A percentile compares a stretch with the other conserved stretches of the same genome.
These are phyloP conservation scores for Clavispora carvajalis DNA, from an alignment of 805 yeast genomes.

Conservation along the genomic window DNA sequence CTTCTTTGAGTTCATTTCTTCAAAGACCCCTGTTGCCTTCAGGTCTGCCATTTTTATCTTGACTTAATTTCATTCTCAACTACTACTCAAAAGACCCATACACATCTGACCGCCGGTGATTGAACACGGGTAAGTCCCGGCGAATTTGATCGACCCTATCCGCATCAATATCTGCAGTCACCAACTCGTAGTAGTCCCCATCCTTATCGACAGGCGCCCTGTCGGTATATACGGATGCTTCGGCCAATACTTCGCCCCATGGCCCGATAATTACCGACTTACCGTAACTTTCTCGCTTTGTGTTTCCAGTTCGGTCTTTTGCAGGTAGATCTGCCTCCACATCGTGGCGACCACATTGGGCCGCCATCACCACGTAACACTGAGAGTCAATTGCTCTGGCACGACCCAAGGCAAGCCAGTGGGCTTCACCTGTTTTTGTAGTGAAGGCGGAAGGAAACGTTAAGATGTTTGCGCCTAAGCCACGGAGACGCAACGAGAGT, in stretches of 20 bases:
- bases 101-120: constrained; percentile 64
- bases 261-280: constrained; percentile 87
- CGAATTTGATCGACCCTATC: constrained; percentile 47
- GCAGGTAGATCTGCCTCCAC: constrained; percentile 34
- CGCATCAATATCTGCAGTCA: constrained; percentile 64
- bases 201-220: constrained; percentile 19
- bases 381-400: constrained; percentile 90
- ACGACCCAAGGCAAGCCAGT: constrained; percentile 76
- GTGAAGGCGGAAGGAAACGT: constrained; percentile 93
- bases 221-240: constrained; percentile 30
- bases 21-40: too few relatives aligned
- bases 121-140: constrained; percentile 69
- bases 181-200: constrained; percentile 37
- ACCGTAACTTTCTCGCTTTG: constrained; percentile 72
- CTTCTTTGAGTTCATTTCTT: too few relatives aligned
- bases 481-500: constrained; percentile 52
- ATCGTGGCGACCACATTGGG: constrained; percentile 77
- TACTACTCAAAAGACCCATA: constrained; percentile 27
- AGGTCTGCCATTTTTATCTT: too few relatives aligned
- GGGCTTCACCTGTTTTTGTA: constrained; percentile 83
- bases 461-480: constrained; percentile 68
- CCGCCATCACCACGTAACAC: constrained; percentile 81
- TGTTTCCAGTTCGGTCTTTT: constrained; percentile 12
- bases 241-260: constrained; percentile 75
- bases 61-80: too few relatives aligned